phyloP scores from a whole-genome alignment of 139 green algal species.

The Gonium pectorale region DNA sequence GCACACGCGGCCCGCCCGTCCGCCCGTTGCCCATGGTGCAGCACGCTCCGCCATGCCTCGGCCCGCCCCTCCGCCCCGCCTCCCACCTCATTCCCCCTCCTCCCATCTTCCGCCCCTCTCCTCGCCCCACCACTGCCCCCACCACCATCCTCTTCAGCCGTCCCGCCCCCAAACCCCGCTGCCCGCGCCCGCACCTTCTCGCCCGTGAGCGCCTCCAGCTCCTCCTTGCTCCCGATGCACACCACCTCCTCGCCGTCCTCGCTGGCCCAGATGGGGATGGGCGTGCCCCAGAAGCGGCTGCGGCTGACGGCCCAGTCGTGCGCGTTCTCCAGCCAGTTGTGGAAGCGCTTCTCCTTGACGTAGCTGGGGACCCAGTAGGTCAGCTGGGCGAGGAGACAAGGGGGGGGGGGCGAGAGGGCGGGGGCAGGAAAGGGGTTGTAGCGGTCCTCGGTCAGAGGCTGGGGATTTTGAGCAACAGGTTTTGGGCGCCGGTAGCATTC shows the following conservation, averaged over 20 bases:
- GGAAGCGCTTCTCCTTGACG: constrained; percentile 98
- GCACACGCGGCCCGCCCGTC: no score
- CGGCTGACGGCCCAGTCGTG: constrained; percentile 89
- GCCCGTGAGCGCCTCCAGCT: constrained; percentile 93
- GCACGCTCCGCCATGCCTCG: no score
- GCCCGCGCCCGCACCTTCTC: constrained; percentile 66
- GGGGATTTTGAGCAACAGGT: no score
- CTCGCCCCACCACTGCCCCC: background rate
- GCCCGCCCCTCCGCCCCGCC: no score
- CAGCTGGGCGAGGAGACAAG: constrained; percentile 35
- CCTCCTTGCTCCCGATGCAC: constrained; percentile 86
- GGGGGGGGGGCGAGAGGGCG: background rate
- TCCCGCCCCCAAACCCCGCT: background rate
- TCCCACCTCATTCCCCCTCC: no score
- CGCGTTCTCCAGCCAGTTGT: constrained; percentile 98
- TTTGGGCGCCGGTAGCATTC: no score
- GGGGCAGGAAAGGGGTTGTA: background rate
- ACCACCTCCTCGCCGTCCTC: constrained; percentile 92
- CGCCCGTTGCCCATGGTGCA: no score
- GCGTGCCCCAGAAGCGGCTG: constrained; percentile 97
- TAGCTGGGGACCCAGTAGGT: constrained; percentile 97
- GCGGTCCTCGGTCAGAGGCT: background rate
- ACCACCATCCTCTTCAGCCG: background rate
- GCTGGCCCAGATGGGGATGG: constrained; percentile 94
- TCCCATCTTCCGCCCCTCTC: background rate